Evolutionary conservation across 495 filamentous ascomycete species (phyloP), one percentile per base, ranked within the genome.

Genomic region (Daldinia concentrica): DNA sequence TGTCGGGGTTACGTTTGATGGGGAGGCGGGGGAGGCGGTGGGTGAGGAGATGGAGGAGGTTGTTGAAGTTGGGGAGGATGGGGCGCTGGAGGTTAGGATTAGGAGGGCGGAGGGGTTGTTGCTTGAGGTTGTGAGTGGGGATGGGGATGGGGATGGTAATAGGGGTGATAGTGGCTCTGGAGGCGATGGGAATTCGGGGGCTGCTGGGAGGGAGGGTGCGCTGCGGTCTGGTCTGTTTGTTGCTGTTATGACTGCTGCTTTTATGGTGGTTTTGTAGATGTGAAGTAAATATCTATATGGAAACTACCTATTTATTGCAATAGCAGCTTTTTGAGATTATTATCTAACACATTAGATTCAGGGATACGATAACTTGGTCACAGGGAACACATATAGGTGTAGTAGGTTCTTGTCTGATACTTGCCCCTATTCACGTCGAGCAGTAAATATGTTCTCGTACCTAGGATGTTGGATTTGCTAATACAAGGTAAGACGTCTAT

Each of bases 31-130:
- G n/a, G 65, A 64, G 3, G 27, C 45, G 45, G 36, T 68, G 4
- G 62, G 69, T 29, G 70, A 48, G 65, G 63, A 32, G 50, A 15
- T 15, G 34, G 41, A 11, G 39, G 61, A 62, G 55, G 45, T 4
- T 30, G 64, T 62, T 17, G 19, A 2, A 24, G 75, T 77, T 1
- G 75, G 67, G 3, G 36, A 55, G 26, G 19, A 52, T 14, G 75
- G 75, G 4, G 9, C 51, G 12, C 1, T 77, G 50, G 62, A 22
- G 15, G 26, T 77, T 39, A 37, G 34, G 48, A 9, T 77, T 0
- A 64, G 0, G 52, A 68, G 70, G 41, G 75, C 75, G 1, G 73
- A 76, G 68, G 75, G 52, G 5, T 73, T 77, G 39, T 57, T 77
- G 64, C 61, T 77, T 39, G 75, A 75, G 65, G 26, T 69, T 36